Conservation (phyloP, 2,329 filamentous ascomycete genomes). For the Epichloe aotearoae region DNA sequence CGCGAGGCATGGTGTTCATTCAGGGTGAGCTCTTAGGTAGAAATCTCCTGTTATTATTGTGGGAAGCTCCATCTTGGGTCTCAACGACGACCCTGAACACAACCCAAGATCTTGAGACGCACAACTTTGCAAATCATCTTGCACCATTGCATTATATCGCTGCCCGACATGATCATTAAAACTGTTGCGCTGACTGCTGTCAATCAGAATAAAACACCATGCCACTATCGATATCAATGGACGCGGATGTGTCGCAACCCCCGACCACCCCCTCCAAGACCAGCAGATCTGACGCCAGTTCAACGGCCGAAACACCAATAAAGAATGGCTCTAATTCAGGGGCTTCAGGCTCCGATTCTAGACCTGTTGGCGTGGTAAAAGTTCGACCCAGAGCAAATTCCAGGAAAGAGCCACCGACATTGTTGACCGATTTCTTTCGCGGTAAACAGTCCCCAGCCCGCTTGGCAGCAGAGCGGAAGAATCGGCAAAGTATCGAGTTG, state of each 20-base stretch:
- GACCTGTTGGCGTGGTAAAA: conserved; percentile 24
- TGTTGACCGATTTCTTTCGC: conserved; percentile 44
- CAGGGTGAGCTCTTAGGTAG: not conserved
- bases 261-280: conserved; percentile 5
- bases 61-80: not conserved
- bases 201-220: conserved; percentile 10
- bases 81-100: not conserved
- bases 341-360: conserved; percentile 26
- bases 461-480: conserved; percentile 34
- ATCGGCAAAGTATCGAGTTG: conserved; percentile 45
- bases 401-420: conserved; percentile 28
- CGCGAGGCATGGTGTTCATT: conserved; percentile 1
- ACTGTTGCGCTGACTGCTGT: conserved; percentile 6
- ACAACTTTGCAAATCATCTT: not conserved
- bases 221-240: conserved; percentile 10
- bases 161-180: not conserved
- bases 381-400: conserved; percentile 22
- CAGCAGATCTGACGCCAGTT: conserved; percentile 2
- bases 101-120: not conserved
- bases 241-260: conserved; percentile 9
- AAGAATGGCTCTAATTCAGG: conserved; percentile 9
- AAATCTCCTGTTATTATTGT: not conserved
- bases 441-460: conserved; percentile 44
- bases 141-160: not conserved
- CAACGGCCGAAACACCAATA: conserved; percentile 1